These are phyloP conservation scores for Gossypium lobatum DNA, from an alignment of 441 rosid genomes.

Conservation along the genomic window DNA sequence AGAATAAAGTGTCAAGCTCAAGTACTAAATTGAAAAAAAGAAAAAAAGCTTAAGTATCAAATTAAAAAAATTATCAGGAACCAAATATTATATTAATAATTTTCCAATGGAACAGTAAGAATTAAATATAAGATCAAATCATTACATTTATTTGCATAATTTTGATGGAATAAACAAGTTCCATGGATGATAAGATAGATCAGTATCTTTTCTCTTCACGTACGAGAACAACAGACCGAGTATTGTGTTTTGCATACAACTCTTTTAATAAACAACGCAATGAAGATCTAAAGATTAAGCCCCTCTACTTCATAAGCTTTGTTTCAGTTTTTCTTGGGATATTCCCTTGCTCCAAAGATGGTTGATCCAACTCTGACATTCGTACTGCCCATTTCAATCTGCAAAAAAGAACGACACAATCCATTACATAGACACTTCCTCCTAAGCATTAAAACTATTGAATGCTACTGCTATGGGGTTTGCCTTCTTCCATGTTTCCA, in stretches of 20 bases:
- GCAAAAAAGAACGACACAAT: conserved; percentile 19
- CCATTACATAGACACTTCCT: not conserved
- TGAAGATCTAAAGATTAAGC: not conserved
- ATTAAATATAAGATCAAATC: not conserved
- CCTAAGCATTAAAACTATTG: not conserved
- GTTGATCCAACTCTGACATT: conserved; percentile 90
- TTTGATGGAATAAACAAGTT: conserved; percentile 9
- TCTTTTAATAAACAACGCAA: not conserved
- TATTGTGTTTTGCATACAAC: not conserved
- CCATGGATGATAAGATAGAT: not conserved
- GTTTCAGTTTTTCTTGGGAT: conserved; percentile 47
- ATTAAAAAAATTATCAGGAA: too few species aligned
- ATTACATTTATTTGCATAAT: not conserved
- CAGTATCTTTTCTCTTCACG: not conserved
- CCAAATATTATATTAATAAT: too few species aligned
- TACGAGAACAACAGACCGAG: not conserved
- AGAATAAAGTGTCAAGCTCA: too few species aligned
- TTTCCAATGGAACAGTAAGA: not conserved
- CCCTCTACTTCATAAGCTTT: not conserved
- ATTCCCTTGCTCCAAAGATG: conserved; percentile 88
- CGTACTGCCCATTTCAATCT: conserved; percentile 94
- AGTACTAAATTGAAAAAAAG: too few species aligned
- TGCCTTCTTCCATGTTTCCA: not conserved
- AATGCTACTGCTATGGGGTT: not conserved
- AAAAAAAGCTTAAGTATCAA: too few species aligned